phyloP scores from a whole-genome alignment of 257 asterid species.

The Gardenia jasminoides region DNA sequence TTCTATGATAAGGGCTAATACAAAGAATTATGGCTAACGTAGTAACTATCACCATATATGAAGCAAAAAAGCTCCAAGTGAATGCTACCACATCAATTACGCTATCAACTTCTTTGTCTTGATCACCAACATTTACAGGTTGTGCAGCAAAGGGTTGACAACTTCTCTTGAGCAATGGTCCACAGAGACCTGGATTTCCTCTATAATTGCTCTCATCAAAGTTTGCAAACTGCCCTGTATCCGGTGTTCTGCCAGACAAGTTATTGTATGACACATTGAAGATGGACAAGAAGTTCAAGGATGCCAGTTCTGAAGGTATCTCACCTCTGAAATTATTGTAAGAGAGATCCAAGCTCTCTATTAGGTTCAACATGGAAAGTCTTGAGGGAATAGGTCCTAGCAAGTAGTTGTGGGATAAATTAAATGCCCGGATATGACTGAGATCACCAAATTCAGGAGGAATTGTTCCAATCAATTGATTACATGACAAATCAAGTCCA shows the following conservation, averaged over 20 bases:
- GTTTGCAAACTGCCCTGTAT: constrained; percentile 15
- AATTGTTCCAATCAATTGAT: constrained; percentile 10
- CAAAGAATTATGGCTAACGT: background rate
- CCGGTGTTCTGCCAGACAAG: constrained; percentile 12
- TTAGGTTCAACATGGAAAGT: too few species aligned
- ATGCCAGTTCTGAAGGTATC: background rate
- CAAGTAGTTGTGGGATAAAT: too few species aligned
- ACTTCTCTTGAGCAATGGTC: background rate
- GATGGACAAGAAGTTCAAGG: background rate
- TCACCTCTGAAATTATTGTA: constrained; percentile 13
- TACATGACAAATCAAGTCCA: constrained; percentile 18
- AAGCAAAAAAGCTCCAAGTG: background rate
- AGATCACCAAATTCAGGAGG: background rate
- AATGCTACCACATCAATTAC: background rate
- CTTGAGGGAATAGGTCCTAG: too few species aligned
- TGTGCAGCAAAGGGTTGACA: background rate
- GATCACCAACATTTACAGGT: too few species aligned
- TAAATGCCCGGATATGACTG: background rate
- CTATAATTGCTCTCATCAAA: constrained; percentile 14
- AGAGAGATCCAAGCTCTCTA: constrained; percentile 25
- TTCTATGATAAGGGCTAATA: background rate
- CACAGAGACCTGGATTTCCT: constrained; percentile 23
- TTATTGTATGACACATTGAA: constrained; percentile 24
- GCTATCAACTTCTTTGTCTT: too few species aligned
- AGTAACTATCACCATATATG: background rate